phyloP scores from a whole-genome alignment of 371 early-diverging fungal species.

The Apophysomyces ossiformis region DNA sequence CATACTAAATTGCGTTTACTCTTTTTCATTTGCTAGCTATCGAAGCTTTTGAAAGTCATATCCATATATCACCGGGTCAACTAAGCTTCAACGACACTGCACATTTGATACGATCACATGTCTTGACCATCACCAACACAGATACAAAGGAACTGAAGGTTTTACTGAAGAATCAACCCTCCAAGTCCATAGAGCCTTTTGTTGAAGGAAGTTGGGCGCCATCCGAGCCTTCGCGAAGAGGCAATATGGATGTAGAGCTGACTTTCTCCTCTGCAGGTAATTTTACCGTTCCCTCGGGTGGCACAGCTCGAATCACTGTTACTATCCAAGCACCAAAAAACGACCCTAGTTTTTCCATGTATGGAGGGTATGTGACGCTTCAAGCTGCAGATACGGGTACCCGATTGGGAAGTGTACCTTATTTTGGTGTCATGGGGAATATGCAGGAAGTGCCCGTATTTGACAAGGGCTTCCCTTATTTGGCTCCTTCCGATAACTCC shows the following conservation, averaged over 20 bases:
- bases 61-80: conserved; percentile 64
- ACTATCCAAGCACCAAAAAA: conserved; percentile 26
- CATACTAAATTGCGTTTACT: not conserved
- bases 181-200: conserved; percentile 28
- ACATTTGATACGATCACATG: conserved; percentile 35
- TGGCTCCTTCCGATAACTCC: conserved; percentile 20
- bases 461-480: conserved; percentile 39
- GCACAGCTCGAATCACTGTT: conserved; percentile 42
- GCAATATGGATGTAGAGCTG: conserved; percentile 36
- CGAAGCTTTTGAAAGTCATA: conserved; percentile 55
- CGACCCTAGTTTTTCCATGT: conserved; percentile 38
- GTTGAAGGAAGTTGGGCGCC: conserved; percentile 21
- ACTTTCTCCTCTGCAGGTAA: conserved; percentile 26
- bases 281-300: conserved; percentile 40
- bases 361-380: conserved; percentile 45
- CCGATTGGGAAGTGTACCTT: conserved; percentile 53
- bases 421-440: conserved; percentile 61
- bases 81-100: conserved; percentile 75
- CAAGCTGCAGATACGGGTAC: conserved; percentile 7
- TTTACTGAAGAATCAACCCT: conserved; percentile 13
- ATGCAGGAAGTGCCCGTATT: conserved; percentile 46
- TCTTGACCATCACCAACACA: conserved; percentile 56
- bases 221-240: conserved; percentile 26
- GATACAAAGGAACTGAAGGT: conserved; percentile 51
- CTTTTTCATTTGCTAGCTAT: conserved; percentile 32